These are phyloP conservation scores for Eimeria necatrix DNA, from an alignment of 169 alveolate genomes.

Conservation along the genomic window DNA sequence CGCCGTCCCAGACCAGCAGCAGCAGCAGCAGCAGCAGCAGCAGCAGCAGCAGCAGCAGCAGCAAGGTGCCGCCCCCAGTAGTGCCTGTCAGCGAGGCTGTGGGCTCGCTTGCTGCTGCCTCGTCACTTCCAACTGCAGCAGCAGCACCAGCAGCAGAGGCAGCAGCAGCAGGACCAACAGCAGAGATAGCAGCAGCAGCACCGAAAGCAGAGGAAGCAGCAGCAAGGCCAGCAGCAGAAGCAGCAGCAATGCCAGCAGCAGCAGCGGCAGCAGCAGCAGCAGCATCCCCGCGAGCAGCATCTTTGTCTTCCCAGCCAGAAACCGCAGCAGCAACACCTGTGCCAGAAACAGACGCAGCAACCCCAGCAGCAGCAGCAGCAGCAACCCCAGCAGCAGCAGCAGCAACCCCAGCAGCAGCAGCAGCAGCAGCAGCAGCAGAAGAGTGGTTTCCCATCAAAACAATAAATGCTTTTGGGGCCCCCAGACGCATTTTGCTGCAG, in stretches of 20 bases:
- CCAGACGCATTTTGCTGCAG: not conserved
- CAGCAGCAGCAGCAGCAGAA: constrained; percentile 11
- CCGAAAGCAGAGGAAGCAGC: too few species aligned
- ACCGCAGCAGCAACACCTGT: not conserved
- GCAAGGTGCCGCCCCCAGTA: not conserved
- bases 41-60: not conserved
- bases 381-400: not conserved
- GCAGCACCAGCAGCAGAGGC: not conserved
- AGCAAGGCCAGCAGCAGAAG: too few species aligned
- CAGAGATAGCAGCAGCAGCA: too few species aligned
- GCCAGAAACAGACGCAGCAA: not conserved
- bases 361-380: not conserved
- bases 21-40: not conserved
- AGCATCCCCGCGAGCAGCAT: not conserved
- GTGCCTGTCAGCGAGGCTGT: not conserved
- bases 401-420: not conserved
- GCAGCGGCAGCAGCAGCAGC: not conserved
- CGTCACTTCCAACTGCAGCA: not conserved
- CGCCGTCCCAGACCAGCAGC: too few species aligned
- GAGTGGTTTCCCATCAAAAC: too few species aligned
- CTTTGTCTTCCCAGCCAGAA: constrained; percentile 22
- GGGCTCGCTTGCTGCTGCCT: not conserved
- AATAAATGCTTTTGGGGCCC: not conserved
- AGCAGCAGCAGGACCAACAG: too few species aligned
- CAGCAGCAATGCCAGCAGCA: not conserved